Evolutionary conservation across 2,329 filamentous ascomycete genomes (phyloP).

Genomic region (Fusarium ambrosium): DNA sequence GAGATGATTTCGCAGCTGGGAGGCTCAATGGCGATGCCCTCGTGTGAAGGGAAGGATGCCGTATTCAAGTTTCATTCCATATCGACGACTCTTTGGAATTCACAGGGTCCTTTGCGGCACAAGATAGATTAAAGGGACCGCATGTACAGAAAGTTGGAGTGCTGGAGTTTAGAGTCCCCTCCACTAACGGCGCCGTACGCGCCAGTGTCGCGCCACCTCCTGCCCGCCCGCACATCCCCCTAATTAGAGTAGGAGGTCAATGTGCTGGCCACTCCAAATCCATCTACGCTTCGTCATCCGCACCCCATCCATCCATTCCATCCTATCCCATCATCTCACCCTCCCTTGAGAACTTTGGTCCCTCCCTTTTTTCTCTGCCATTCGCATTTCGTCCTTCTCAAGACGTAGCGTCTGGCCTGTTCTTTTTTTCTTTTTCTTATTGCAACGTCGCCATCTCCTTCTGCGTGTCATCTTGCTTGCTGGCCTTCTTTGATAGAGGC

Average conservation of each 20-base stretch:
- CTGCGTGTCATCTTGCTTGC: conserved; percentile 10
- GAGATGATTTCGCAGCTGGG: not conserved
- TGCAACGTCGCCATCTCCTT: conserved; percentile 8
- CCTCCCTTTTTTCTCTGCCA: conserved; percentile 30
- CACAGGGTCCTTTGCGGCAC: not conserved
- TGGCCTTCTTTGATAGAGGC: conserved; percentile 56
- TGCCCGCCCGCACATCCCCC: conserved; percentile 24
- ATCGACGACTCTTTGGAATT: not conserved
- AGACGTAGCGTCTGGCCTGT: conserved; percentile 26
- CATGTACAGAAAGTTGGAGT: not conserved
- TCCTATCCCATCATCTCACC: conserved; percentile 28
- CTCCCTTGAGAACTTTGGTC: conserved; percentile 17
- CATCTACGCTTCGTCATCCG: conserved; percentile 34
- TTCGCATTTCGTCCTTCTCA: conserved; percentile 24
- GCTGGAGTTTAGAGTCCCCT: conserved; percentile 3
- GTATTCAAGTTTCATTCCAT: not conserved
- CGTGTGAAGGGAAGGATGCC: not conserved
- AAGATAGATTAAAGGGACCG: not conserved
- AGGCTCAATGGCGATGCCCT: not conserved
- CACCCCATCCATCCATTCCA: conserved; percentile 7
- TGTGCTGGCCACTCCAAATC: conserved; percentile 1
- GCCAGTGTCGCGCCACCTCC: conserved; percentile 28
- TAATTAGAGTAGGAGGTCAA: conserved; percentile 26
- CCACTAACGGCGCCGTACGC: conserved; percentile 3
- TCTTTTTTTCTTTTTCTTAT: conserved; percentile 5